Base-by-base conservation (phyloP, 2,329 filamentous ascomycete species). In the Alternaria dauci region DNA sequence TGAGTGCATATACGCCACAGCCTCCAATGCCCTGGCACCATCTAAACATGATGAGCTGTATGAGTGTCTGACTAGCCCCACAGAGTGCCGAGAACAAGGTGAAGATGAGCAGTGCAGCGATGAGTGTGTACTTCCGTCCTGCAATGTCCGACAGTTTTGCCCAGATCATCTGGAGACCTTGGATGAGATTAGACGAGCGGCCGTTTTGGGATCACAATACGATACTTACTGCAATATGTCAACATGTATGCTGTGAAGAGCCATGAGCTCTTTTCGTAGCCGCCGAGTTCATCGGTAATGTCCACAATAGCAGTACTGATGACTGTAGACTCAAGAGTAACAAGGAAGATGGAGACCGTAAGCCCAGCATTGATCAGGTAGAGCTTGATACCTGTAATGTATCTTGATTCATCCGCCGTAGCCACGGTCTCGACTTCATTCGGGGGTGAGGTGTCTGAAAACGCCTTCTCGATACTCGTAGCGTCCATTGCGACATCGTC, bases 261-360 rank as follows among this genome's bases (percentile, higher is more conserved):
- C 78, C 78, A 80, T 18, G 73, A 73, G 50, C 70, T 74, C 36
- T 72, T 71, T 14, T 70, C 60, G 30, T 77, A 79, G 7, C 74
- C 72, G 18, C 73, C 61, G 6, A 80, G 50, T 9, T 71, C 67
- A 60, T 78, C 68, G 3, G 74, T 76, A 48, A 79, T 79, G 20
- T 66, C 64, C 4, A 78, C 63, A 1, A 80, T 63, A 5, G 76
- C 70, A 1, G 76, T 78, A 60, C 76, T 78, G 4, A 76, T 75
- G 26, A 79, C 71, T 1, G 75, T 74, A 25, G 73, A 66, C 52
- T 79, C 74, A 28, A 78, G 58, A 46, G 77, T 75, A 18, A 54
- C 50, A 30, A 54, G 23, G n/a, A 54, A 54, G 9, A 58, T 41
- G 8, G 48, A 53, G 9, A 54, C 28, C 16, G 52, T 52, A 14